phyloP scores from a whole-genome alignment of 2,329 filamentous ascomycete species.

The Daldinia sp. region DNA sequence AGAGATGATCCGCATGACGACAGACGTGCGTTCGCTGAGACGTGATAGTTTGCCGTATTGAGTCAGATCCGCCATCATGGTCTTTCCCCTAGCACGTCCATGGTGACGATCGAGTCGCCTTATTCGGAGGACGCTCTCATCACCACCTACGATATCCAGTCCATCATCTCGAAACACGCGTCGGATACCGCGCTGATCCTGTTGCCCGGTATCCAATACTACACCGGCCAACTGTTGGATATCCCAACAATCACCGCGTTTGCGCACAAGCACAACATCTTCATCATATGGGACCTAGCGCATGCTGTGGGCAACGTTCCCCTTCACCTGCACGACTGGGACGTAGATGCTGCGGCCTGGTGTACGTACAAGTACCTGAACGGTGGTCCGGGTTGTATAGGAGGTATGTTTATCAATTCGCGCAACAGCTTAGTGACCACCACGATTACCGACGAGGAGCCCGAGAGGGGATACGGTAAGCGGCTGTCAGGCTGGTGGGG shows the following conservation, averaged over 20 bases:
- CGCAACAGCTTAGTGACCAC: conserved; percentile 64
- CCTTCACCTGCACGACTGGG: conserved; percentile 78
- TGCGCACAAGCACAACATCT: conserved; percentile 74
- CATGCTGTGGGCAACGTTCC: conserved; percentile 84
- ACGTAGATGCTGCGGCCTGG: conserved; percentile 83
- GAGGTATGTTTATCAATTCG: conserved; percentile 79
- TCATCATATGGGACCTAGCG: conserved; percentile 83
- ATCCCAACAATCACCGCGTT: conserved; percentile 78
- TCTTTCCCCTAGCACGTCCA: conserved; percentile 71
- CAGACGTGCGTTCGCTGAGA: conserved; percentile 42
- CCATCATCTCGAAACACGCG: conserved; percentile 74
- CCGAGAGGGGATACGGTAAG: conserved; percentile 58
- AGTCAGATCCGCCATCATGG: conserved; percentile 79
- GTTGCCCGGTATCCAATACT: conserved; percentile 83
- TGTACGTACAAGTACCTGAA: conserved; percentile 89
- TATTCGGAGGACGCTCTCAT: conserved; percentile 65
- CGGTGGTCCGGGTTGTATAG: conserved; percentile 79
- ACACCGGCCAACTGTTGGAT: conserved; percentile 82
- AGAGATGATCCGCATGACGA: conserved; percentile 45
- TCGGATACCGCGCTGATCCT: conserved; percentile 76
- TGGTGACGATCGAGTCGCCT: conserved; percentile 74
- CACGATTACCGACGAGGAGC: conserved; percentile 49
- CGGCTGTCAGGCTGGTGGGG: conserved; percentile 87
- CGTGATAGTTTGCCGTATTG: conserved; percentile 76
- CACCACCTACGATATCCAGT: conserved; percentile 74